Evolutionary conservation across 257 asterid genomes (phyloP).

Genomic region (Nicotiana otophora): DNA sequence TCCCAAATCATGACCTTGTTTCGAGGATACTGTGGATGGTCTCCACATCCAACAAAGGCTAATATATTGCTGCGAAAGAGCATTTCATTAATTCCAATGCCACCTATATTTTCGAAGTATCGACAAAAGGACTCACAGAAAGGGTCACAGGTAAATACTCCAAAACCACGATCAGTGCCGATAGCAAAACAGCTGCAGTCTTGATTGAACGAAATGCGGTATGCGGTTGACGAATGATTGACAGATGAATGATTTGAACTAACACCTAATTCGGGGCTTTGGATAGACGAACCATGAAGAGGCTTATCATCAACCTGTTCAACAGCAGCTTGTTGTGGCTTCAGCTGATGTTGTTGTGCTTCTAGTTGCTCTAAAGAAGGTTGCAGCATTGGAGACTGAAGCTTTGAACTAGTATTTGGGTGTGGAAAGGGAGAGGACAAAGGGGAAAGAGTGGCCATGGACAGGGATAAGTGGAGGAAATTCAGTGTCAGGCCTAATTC

Average conservation of each 20-base stretch:
- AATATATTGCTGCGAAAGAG: constrained; percentile 72
- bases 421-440: background rate
- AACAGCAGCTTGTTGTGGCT: background rate
- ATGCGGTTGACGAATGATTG: background rate
- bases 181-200: constrained; percentile 73
- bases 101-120: constrained; percentile 58
- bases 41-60: constrained; percentile 79
- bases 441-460: background rate
- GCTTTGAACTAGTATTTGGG: constrained; percentile 1
- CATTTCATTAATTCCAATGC: constrained; percentile 78
- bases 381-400: background rate
- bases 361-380: background rate
- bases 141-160: constrained; percentile 78
- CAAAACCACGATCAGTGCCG: constrained; percentile 74
- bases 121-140: constrained; percentile 77
- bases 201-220: constrained; percentile 64
- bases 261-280: background rate
- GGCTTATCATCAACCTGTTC: background rate
- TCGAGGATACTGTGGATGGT: constrained; percentile 63
- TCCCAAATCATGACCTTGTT: constrained; percentile 96
- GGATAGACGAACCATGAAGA: background rate
- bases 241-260: background rate
- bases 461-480: background rate
- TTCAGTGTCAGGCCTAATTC: background rate
- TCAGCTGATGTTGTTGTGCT: background rate